phyloP scores from a whole-genome alignment of 176 grass and related monocot species.

The Rhipidocladum racemiflorum region DNA sequence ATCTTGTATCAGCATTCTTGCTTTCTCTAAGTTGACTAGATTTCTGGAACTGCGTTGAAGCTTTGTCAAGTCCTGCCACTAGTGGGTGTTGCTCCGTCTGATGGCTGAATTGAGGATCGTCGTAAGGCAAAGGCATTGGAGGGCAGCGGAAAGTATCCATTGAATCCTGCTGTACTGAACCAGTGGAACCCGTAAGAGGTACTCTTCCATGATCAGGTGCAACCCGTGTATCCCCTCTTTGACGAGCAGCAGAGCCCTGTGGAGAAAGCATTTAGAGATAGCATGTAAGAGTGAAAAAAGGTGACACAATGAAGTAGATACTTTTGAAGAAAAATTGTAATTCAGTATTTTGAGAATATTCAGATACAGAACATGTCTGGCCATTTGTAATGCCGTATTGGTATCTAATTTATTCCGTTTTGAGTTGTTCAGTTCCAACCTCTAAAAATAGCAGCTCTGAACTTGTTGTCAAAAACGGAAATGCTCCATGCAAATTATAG shows the following conservation, averaged over 20 bases:
- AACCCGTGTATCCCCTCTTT: slow-evolving; percentile 50
- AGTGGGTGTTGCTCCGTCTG: background rate
- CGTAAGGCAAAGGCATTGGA: slow-evolving; percentile 70
- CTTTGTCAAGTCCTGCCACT: slow-evolving; percentile 32
- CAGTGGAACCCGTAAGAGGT: slow-evolving; percentile 14
- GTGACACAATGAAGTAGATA: background rate
- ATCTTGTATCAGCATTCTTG: slow-evolving; percentile 32
- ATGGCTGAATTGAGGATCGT: slow-evolving; percentile 58
- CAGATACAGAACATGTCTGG: background rate
- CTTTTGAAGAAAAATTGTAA: background rate
- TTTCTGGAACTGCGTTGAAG: slow-evolving; percentile 38
- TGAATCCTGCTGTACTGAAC: slow-evolving; percentile 23
- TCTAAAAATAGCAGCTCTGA: slow-evolving; percentile 16
- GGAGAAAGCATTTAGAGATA: slow-evolving; percentile 10
- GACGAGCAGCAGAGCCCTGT: slow-evolving; percentile 47
- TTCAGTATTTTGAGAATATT: background rate
- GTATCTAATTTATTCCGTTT: background rate
- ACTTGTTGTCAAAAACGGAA: background rate
- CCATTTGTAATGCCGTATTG: background rate
- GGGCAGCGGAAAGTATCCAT: slow-evolving; percentile 55
- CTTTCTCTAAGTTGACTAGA: slow-evolving; percentile 13
- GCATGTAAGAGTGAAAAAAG: background rate
- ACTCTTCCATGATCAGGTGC: slow-evolving; percentile 44
- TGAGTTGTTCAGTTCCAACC: slow-evolving; percentile 8
- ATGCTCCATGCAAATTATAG: background rate